Evolutionary conservation across 257 asterid species (phyloP), one percentile per base, ranked within the genome.

Genomic region (Paulownia fortunei): DNA sequence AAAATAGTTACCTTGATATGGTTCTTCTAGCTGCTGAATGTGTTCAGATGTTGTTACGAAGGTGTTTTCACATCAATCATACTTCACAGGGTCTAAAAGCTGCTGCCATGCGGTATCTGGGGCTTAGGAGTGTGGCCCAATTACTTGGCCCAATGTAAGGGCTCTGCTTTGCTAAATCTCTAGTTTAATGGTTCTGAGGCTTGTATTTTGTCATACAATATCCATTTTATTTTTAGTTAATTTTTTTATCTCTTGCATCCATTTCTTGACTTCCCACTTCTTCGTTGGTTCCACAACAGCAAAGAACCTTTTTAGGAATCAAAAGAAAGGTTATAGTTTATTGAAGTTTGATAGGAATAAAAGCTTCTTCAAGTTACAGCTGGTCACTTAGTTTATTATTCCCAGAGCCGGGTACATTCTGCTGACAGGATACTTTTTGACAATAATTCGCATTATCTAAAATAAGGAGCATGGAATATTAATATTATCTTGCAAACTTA

Each of bases 131-230:
- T 69, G 58, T 96, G 79, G 73, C 88, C 64, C 86, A 92, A 63
- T 84, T 92, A 80, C 91, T 93, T 77, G 99, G 99, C 69, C 98
- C 98, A 47, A 70, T 96, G 99, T 93, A 88, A 83, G 84, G 63
- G 79, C 79, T 72, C 79, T 83, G 56, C 79, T 76, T 63, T 69
- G 6, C 71, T 82, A 83, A 63, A 54, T 71, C 11, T 41, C 74
- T 75, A 64, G 56, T 69, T 74, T 76, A 70, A 51, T 56, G 65
- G 69, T 74, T 65, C 62, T 68, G 65, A 63, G 12, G 36, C 30
- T 47, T 58, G 61, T 56, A 58, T 73, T 42, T 49, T 8, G 3
- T 44, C 52, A 37, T 58, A 44, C 52, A 67, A n/a, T 37, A 73
- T 44, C 64, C 51, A 46, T 24, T 72, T 66, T 49, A 58, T 36